These are phyloP conservation scores for Penicillium waksmanii DNA, from an alignment of 495 filamentous ascomycete genomes.

Conservation along the genomic window DNA sequence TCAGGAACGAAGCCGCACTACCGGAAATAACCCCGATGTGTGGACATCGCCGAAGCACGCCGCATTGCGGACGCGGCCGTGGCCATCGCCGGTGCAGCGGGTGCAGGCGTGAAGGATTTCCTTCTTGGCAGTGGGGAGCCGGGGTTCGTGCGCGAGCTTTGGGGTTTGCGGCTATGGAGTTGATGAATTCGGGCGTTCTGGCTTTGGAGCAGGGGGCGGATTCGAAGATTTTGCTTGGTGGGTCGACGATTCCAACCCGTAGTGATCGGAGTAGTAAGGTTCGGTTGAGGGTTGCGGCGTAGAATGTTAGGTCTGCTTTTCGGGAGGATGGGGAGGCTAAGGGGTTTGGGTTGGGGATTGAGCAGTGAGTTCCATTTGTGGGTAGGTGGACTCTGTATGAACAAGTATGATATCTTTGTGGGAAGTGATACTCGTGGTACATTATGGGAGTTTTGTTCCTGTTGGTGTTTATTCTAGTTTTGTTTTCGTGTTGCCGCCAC, in stretches of 20 bases:
- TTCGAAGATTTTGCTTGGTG: constrained; percentile 35
- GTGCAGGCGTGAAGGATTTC: constrained; percentile 45
- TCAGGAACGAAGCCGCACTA: too few species aligned
- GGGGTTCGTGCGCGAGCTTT: constrained; percentile 66
- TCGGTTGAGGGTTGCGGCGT: constrained; percentile 80
- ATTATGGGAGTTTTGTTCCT: too few species aligned
- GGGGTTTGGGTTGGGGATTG: constrained; percentile 62
- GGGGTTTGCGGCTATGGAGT: constrained; percentile 72
- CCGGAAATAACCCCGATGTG: too few species aligned
- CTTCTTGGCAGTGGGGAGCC: constrained; percentile 43
- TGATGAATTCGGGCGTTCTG: constrained; percentile 86
- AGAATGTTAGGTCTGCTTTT: constrained; percentile 86
- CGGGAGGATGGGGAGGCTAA: constrained; percentile 86
- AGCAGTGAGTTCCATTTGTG: constrained; percentile 25
- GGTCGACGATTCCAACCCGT: constrained; percentile 51
- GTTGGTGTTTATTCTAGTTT: too few species aligned
- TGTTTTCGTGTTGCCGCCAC: too few species aligned
- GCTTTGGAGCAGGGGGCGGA: constrained; percentile 67
- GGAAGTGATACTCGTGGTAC: too few species aligned
- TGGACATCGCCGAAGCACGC: constrained; percentile 75
- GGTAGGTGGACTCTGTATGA: constrained; percentile 1
- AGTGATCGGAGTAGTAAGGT: constrained; percentile 90
- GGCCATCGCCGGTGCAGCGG: constrained; percentile 48
- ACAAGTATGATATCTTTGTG: neutral
- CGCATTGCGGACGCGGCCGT: constrained; percentile 65